A percentile compares a stretch with the other conserved stretches of the same genome.
phyloP scores from a whole-genome alignment of 768 basidiomycete genomes.

The Albatrellus ellisii region DNA sequence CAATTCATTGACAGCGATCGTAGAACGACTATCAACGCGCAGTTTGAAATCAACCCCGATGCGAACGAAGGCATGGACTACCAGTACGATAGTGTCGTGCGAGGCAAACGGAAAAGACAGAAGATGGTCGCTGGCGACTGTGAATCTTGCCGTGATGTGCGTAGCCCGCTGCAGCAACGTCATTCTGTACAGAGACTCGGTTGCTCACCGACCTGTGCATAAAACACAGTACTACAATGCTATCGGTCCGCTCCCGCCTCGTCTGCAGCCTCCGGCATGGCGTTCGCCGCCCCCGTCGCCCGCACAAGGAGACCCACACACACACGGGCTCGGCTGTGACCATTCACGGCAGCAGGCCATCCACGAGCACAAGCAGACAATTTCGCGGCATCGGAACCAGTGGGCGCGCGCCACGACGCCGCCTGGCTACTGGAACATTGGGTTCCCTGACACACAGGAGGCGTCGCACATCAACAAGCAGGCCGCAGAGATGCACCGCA shows the following conservation, averaged over 20 bases:
- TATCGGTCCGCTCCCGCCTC: constrained; percentile 55
- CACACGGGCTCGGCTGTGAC: not conserved
- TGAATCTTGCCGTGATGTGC: constrained; percentile 67
- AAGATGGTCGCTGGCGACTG: constrained; percentile 68
- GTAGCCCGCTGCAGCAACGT: constrained; percentile 18
- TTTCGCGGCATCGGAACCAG: constrained; percentile 60
- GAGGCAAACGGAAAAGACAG: constrained; percentile 48
- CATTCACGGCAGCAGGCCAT: constrained; percentile 19
- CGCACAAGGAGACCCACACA: not conserved
- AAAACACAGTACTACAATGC: constrained; percentile 60
- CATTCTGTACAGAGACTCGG: not conserved
- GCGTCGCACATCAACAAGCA: constrained; percentile 58
- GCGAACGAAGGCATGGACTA: constrained; percentile 52
- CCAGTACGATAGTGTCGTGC: constrained; percentile 68
- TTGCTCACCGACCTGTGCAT: not conserved
- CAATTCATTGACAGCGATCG: too few relatives aligned
- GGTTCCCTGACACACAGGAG: constrained; percentile 81
- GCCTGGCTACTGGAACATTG: constrained; percentile 83
- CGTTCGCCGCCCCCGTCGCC: constrained; percentile 33
- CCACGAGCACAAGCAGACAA: constrained; percentile 48
- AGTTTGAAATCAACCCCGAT: constrained; percentile 50
- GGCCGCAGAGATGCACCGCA: constrained; percentile 59
- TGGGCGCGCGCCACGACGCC: constrained; percentile 68
- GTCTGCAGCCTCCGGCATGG: constrained; percentile 63
- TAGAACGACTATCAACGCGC: constrained; percentile 8